Percentiles rank a stretch among this genome's conserved stretches.
Evolutionary conservation across 192 early-diverging fungal genomes (phyloP).

Genomic region (Chytriomyces sp.): DNA sequence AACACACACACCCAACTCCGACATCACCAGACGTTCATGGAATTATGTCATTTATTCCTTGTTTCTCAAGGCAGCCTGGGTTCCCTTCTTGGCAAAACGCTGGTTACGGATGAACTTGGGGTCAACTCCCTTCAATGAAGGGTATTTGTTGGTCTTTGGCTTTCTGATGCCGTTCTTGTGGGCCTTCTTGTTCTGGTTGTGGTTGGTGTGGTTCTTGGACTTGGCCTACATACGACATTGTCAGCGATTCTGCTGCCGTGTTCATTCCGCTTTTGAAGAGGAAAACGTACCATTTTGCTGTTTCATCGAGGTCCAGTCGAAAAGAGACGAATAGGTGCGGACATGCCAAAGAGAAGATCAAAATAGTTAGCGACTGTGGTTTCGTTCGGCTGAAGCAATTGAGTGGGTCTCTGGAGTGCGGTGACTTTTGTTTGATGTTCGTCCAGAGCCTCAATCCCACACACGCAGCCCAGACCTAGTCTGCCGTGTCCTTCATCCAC

Average conservation of each 20-base stretch:
- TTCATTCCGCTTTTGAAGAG: neutral
- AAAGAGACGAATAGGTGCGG: neutral
- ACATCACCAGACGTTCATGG: neutral
- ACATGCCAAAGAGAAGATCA: neutral
- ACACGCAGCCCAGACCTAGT: neutral
- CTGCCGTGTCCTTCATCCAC: no score
- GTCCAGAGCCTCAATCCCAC: neutral
- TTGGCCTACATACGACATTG: neutral
- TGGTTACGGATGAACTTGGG: conserved; percentile 98
- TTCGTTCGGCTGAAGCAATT: neutral
- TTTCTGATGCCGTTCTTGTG: conserved; percentile 99
- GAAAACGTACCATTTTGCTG: conserved; percentile 6
- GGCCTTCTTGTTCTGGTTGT: conserved; percentile 93
- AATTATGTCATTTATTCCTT: neutral
- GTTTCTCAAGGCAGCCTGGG: neutral
- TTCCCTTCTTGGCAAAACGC: conserved; percentile 77
- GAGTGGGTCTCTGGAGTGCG: neutral
- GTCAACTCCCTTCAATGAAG: conserved; percentile 90
- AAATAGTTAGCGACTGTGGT: neutral
- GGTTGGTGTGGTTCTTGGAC: conserved; percentile 20
- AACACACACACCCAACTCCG: neutral
- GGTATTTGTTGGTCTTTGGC: conserved; percentile 83
- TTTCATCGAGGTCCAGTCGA: neutral
- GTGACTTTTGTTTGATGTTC: neutral
- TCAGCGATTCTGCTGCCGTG: neutral